Conservation (phyloP, 2,329 filamentous ascomycete species). For the Westerdykella aurantiaca region DNA sequence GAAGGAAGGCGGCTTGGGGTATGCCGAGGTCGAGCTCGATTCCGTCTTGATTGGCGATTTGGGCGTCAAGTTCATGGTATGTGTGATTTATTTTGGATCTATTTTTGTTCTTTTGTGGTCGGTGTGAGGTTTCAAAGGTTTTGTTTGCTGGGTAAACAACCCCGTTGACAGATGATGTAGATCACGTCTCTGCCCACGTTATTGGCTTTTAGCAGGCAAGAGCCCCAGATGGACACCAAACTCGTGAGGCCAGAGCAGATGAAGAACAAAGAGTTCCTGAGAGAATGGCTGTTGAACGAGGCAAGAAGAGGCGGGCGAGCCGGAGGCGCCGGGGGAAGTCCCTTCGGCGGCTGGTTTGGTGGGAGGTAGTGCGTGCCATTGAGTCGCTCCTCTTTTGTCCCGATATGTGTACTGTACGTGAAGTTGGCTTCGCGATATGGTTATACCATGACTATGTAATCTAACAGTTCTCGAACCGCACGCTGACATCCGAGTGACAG, state of each 20-base stretch:
- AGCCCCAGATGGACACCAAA: constrained; percentile 46
- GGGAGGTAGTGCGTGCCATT: constrained; percentile 8
- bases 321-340: constrained; percentile 41
- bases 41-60: constrained; percentile 39
- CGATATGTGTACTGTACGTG: too few relatives aligned
- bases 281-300: constrained; percentile 45
- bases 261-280: constrained; percentile 41
- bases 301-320: constrained; percentile 41
- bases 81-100: constrained; percentile 2
- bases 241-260: constrained; percentile 42
- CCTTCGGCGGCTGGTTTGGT: constrained; percentile 37
- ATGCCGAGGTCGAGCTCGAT: constrained; percentile 47
- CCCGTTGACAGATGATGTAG: constrained; percentile 10
- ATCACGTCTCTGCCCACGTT: constrained; percentile 47
- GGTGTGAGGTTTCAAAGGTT: constrained; percentile 1
- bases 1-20: constrained; percentile 42
- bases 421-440: too few relatives aligned
- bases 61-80: constrained; percentile 38
- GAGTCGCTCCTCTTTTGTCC: neutral
- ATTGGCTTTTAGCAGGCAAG: constrained; percentile 46
- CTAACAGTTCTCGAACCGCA: too few relatives aligned
- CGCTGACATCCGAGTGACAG: too few relatives aligned
- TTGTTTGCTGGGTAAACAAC: neutral
- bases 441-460: too few relatives aligned
- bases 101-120: too few relatives aligned